Base-by-base conservation (phyloP, 2,329 filamentous ascomycete genomes). In the Blumeriella jaapii region DNA sequence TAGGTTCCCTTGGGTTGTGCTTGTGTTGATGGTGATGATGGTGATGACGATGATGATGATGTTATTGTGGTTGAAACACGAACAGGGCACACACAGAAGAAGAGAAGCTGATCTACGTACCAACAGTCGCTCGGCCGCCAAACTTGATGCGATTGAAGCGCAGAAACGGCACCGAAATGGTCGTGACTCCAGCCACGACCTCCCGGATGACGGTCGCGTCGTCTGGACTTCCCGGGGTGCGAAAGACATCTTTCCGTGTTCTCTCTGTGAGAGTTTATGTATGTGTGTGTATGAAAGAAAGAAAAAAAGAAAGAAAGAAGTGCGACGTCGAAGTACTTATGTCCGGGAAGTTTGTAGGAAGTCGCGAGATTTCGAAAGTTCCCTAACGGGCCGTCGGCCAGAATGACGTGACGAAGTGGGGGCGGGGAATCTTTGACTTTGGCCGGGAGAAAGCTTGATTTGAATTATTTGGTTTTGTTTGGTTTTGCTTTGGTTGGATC, bases 171-270 rank as follows among this genome's bases (percentile, higher is more conserved):
- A 86, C 70, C 7, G 82, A 87, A 50, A 86, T 69, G 9, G 81
- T 93, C 26, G 74, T 75, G 44, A 94, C 70, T 47, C 80, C 78
- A 10, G 83, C 81, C 2, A 82, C 83, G 49, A 96, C 62, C 50
- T 86, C 71, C 45, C 89, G 82, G 53, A 93, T 89, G 42, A 94
- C 84, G 80, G 94, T 93, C 45, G 91, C 78, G 53, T 83, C 74
- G 12, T 76, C 71, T 9, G 87, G 86, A 50, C 89, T 78, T n/a
- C 22, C 22, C 4, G 11, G 62, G 51, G 80, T 29, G 10, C 15
- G 79, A 38, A 82, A 69, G 36, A 84, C 69, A 51, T 75, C 70
- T 6, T 7, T 23, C 11, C 11, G 6, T 6, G 20, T 6, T 66
- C 63, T 36, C 73, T 79, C 79, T 22, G 9, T 36, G 24, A 9